A percentile compares a stretch with the other conserved stretches of the same genome.
Evolutionary conservation across 163 green algal species (phyloP).

Genomic region (Prototheca cutis): DNA sequence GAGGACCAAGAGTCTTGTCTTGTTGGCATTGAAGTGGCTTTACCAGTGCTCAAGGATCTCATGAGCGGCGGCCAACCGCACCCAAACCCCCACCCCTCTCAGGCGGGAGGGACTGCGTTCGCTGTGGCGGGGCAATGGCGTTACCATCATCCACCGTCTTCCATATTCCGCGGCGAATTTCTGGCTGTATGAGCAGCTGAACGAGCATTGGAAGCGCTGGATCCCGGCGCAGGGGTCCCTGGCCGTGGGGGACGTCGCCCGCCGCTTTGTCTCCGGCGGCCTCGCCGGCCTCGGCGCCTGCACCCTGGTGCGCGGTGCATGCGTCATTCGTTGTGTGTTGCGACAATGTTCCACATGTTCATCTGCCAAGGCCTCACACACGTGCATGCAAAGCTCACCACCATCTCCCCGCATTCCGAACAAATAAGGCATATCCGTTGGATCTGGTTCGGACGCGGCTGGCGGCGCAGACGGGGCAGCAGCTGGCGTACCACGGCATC

Average conservation of each 20-base stretch:
- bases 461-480: constrained; percentile 47
- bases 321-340: too few relatives aligned
- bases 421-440: constrained; percentile 85
- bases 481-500: constrained; percentile 43
- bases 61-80: too few relatives aligned
- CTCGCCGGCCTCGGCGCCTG: constrained; percentile 57
- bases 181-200: constrained; percentile 50
- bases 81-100: too few relatives aligned
- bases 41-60: too few relatives aligned
- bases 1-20: too few relatives aligned
- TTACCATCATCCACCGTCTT: constrained; percentile 70
- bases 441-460: constrained; percentile 88
- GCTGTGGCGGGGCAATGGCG: constrained; percentile 81
- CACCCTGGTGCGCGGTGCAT: constrained; percentile 56
- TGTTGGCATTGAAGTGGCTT: too few relatives aligned
- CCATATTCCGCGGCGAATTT: constrained; percentile 80
- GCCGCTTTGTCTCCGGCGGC: constrained; percentile 47
- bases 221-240: constrained; percentile 15
- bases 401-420: too few relatives aligned
- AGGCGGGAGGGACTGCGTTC: constrained; percentile 47
- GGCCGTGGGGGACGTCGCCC: constrained; percentile 23
- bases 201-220: constrained; percentile 36
- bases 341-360: too few relatives aligned
- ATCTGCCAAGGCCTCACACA: too few relatives aligned
- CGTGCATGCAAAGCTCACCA: too few relatives aligned